Conservation (phyloP, 306 rosid species). For the Mucuna pruriens region DNA sequence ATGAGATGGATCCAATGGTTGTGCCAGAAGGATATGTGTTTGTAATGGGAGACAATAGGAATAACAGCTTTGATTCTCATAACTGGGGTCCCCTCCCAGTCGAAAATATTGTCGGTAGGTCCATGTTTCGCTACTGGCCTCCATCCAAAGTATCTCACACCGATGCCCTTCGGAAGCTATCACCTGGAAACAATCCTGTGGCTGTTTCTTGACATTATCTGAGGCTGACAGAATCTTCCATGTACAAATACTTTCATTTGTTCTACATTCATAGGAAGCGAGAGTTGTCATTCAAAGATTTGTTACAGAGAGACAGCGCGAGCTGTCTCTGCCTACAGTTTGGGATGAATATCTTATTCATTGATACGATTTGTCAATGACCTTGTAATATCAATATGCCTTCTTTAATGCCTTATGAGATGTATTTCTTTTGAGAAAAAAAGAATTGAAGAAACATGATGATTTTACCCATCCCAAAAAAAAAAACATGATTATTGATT, state of each 20-base stretch:
- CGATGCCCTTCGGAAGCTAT: conserved; percentile 40
- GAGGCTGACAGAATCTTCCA: conserved; percentile 34
- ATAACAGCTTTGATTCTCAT: conserved; percentile 92
- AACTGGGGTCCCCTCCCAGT: conserved; percentile 98
- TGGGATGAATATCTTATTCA: conserved; percentile 46
- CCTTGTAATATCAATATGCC: conserved; percentile 33
- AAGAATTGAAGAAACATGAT: not conserved
- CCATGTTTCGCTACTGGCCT: conserved; percentile 95
- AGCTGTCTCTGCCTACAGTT: conserved; percentile 29
- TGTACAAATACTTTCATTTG: conserved; percentile 39
- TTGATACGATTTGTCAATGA: conserved; percentile 48
- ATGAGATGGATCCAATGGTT: conserved; percentile 80
- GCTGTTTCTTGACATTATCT: conserved; percentile 67
- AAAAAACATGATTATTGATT: conserved; percentile 10
- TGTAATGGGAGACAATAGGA: conserved; percentile 98
- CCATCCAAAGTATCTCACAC: conserved; percentile 72
- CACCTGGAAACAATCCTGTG: conserved; percentile 43
- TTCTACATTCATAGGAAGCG: conserved; percentile 26
- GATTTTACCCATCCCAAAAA: not conserved
- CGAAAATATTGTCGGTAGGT: conserved; percentile 87
- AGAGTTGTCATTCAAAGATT: conserved; percentile 44
- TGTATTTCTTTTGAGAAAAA: conserved; percentile 10
- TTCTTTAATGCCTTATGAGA: conserved; percentile 32
- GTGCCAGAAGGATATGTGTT: conserved; percentile 93
- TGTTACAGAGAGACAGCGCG: conserved; percentile 33